Conservation (phyloP, 768 basidiomycete genomes). For the Macrolepiota albuminosa region DNA sequence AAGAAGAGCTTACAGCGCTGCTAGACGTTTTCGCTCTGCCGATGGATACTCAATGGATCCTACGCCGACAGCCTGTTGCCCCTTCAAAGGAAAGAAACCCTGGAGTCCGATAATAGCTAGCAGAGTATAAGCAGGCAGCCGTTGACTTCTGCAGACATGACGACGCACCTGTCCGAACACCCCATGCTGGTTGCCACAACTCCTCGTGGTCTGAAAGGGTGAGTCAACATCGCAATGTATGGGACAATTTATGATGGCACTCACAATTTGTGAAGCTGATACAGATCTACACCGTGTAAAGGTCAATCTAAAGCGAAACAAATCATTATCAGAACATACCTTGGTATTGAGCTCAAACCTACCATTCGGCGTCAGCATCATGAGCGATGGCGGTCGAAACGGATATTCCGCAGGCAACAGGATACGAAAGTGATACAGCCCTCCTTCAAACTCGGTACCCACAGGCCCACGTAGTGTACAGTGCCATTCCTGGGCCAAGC, state of each 20-base stretch:
- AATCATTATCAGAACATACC: constrained; percentile 34
- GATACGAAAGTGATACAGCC: constrained; percentile 94
- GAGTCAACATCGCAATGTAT: constrained; percentile 1
- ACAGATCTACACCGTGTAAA: constrained; percentile 57
- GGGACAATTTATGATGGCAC: constrained; percentile 21
- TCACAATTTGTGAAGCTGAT: constrained; percentile 89
- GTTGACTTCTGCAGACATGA: background rate
- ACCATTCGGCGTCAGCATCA: constrained; percentile 96
- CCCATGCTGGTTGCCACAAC: constrained; percentile 98
- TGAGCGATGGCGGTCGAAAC: constrained; percentile 92
- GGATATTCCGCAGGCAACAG: constrained; percentile 91
- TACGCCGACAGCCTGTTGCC: constrained; percentile 81
- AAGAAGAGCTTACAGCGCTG: constrained; percentile 52
- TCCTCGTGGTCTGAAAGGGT: constrained; percentile 78
- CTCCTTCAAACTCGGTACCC: constrained; percentile 90
- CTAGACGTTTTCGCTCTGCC: constrained; percentile 73
- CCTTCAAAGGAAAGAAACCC: constrained; percentile 85
- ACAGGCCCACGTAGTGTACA: constrained; percentile 90
- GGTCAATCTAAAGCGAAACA: background rate
- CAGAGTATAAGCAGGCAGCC: background rate
- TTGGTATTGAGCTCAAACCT: constrained; percentile 95
- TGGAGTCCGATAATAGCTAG: constrained; percentile 83
- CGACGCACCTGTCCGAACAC: constrained; percentile 81
- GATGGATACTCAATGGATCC: constrained; percentile 82
- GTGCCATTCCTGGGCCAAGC: constrained; percentile 71